Evolutionary conservation across 305 asterid species (phyloP), one percentile per base, ranked within the genome.

Genomic region (Caryopteris hybrid): DNA sequence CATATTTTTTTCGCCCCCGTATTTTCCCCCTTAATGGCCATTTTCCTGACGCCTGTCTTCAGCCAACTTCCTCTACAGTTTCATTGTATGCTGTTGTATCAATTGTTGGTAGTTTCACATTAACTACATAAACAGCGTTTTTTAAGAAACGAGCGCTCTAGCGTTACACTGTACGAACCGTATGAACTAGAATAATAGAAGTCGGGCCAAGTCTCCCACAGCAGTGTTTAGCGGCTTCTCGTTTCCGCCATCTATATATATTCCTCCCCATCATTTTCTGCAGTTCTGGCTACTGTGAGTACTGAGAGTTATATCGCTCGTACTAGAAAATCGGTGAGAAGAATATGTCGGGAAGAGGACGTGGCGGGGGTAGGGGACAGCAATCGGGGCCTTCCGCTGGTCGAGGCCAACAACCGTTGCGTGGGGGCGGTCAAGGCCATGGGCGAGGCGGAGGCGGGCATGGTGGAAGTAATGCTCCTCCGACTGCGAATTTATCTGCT

Each of bases 401-500:
- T 10, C 52, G 84, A 8, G 76, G 70, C 8, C 72, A 36, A 2
- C 74, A 66, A 14, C 41, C 20, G 14, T 18, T 59, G 3, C 71
- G 74, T 52, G 79, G 71, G n/a, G 75, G 79, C 5, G 79, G 61
- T 54, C 11, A 20, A 10, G 78, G 80, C 50, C 76, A 80, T 6
- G 82, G 82, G 2, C 62, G 74, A 2, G 80, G 83, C 16, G 73
- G 80, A 27, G 81, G 83, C 12, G 29, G 75, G 1, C 74, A 71
- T 20, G 73, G 76, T 27, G 79, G 82, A n/a, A 13, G 54, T 43
- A 33, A 41, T 16, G 78, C 53, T 20, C 84, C 88, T 3, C 77
- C 78, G 9, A 7, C 39, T 8, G 3, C 78, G 50, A 5, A 58
- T 2, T 23, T 23, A 8, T 20, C 78, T 0, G 45, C 61, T 1